These are phyloP conservation scores for Russula earlei DNA, from an alignment of 768 basidiomycete species.

Conservation along the genomic window DNA sequence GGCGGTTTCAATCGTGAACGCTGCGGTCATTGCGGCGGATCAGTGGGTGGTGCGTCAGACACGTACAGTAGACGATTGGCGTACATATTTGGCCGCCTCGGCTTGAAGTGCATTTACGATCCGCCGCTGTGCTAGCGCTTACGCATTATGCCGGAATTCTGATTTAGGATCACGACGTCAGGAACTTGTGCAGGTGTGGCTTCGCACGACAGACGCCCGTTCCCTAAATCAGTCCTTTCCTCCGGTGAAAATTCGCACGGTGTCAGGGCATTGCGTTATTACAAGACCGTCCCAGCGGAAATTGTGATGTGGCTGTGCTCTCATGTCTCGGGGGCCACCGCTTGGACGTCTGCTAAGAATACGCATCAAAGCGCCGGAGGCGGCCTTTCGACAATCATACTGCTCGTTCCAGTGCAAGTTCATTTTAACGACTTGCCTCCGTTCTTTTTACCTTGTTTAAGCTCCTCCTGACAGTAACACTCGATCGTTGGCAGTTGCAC, in stretches of 20 bases:
- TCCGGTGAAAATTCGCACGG: slow-evolving; percentile 5
- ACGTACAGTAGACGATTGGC: too few relatives aligned
- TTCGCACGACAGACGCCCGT: neutral
- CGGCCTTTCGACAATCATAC: neutral
- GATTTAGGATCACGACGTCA: neutral
- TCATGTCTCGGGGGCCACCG: neutral
- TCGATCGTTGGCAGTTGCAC: neutral
- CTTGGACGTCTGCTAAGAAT: neutral
- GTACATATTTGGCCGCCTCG: neutral
- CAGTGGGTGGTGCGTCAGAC: neutral
- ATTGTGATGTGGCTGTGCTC: slow-evolving; percentile 17
- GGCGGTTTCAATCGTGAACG: neutral
- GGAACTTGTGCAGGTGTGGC: neutral
- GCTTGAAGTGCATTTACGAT: neutral
- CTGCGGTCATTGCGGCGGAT: neutral
- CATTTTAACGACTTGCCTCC: neutral
- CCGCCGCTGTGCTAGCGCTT: neutral
- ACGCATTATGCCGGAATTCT: neutral
- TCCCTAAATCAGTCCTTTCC: slow-evolving; percentile 5
- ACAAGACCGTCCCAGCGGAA: neutral
- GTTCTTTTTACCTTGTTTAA: slow-evolving; percentile 1
- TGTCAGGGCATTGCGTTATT: neutral
- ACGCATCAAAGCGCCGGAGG: neutral
- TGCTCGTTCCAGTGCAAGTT: neutral
- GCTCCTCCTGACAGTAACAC: neutral